Percentiles rank a stretch among this genome's conserved stretches.
These are phyloP conservation scores for Neonectria ditissima DNA, from an alignment of 2,329 filamentous ascomycete genomes.

Conservation along the genomic window DNA sequence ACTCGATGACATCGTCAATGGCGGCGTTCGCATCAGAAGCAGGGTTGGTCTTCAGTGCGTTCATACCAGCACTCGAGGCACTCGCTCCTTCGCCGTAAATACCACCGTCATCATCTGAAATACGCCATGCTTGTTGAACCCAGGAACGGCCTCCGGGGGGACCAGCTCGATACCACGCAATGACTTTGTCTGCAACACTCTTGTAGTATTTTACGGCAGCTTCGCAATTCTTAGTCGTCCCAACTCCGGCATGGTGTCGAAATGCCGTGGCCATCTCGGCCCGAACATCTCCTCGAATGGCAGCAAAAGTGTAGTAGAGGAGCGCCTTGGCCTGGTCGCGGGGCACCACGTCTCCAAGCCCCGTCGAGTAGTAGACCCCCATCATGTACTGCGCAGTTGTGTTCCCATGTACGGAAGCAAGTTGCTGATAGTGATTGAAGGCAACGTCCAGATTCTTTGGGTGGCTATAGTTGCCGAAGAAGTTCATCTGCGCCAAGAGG, in stretches of 20 bases:
- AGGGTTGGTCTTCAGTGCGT: conserved; percentile 78
- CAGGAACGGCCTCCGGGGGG: conserved; percentile 88
- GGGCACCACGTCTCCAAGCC: conserved; percentile 83
- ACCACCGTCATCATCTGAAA: conserved; percentile 90
- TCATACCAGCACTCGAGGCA: conserved; percentile 85
- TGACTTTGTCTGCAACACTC: conserved; percentile 90
- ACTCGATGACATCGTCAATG: conserved; percentile 94
- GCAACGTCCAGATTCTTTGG: conserved; percentile 84
- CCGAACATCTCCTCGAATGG: conserved; percentile 81
- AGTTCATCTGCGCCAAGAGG: conserved; percentile 93
- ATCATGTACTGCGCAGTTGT: conserved; percentile 96
- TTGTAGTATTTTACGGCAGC: conserved; percentile 90
- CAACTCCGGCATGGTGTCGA: conserved; percentile 86
- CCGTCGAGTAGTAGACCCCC: conserved; percentile 94
- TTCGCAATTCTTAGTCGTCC: conserved; percentile 87
- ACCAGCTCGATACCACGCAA: conserved; percentile 87
- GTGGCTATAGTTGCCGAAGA: conserved; percentile 93
- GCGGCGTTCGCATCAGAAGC: conserved; percentile 86
- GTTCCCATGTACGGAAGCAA: conserved; percentile 84
- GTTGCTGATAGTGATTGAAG: conserved; percentile 82
- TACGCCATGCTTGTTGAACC: conserved; percentile 81
- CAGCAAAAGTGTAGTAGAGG: conserved; percentile 94
- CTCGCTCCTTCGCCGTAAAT: conserved; percentile 97
- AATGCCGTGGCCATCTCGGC: conserved; percentile 96
- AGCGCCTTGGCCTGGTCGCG: conserved; percentile 91